Evolutionary conservation across 495 filamentous ascomycete genomes (phyloP), one percentile per base, ranked within the genome.

Genomic region (Neurospora terricola): DNA sequence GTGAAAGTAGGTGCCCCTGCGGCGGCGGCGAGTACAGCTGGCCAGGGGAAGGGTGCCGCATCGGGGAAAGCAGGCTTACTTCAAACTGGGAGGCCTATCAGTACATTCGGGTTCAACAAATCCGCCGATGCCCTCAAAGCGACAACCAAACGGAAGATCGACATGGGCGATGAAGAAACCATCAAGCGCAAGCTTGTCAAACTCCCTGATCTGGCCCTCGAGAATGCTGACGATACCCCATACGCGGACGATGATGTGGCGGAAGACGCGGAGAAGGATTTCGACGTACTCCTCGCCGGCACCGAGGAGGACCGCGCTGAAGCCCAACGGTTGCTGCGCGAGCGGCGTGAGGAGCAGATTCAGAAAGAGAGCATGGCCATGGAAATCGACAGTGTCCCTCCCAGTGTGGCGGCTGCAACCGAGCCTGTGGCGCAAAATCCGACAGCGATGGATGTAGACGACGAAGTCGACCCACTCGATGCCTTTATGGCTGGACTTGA

Each of bases 381-480:
- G 76, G 80, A 83, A 18, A 76, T 80, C 37, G 93, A 93, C 74
- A 62, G 54, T 62, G 54, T 16, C 54, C 54, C 54, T 62, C 54
- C 54, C 27, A 62, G 1, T 16, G 75, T 30, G 66, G 77, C 78
- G 73, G 36, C 42, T 37, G 8, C 54, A 30, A 34, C 54, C 23
- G 54, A 62, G 54, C 54, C 54, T 62, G 54, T 62, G 14, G 54
- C 54, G 54, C 54, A 62, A 18, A 34, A 62, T 34, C 72, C 75
- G 8, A 78, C 48, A 16, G 39, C 48, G 69, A 89, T 87, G 85
- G 83, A 88, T 62, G 86, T 87, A 21, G 90, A 90, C 48, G 94
- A 95, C 38, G 94, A 97, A 27, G 81, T 93, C 71, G 96, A 99
- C 81, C 94, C 96, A 34, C 86, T 99, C 39, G 96, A 99, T 83